Evolutionary conservation across 495 filamentous ascomycete genomes (phyloP).

Genomic region (Penicillium arizonense): DNA sequence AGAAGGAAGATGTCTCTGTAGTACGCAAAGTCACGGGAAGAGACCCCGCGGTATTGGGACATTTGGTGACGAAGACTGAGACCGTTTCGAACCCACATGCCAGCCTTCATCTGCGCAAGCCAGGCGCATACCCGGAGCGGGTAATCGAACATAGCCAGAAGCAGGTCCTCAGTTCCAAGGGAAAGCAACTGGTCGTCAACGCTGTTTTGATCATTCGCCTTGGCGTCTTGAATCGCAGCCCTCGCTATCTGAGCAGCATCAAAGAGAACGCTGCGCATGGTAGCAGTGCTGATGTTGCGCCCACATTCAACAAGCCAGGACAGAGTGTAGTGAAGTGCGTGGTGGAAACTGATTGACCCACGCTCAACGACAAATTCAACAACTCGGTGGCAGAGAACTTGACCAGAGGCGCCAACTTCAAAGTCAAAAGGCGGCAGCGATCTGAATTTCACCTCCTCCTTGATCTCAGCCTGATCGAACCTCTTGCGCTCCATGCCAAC

Average conservation of each 20-base stretch:
- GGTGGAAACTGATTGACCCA: constrained; percentile 94
- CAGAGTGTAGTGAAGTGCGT: constrained; percentile 93
- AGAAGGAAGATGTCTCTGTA: constrained; percentile 94
- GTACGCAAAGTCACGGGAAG: constrained; percentile 84
- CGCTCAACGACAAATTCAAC: constrained; percentile 85
- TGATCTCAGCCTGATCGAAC: constrained; percentile 86
- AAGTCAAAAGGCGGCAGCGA: constrained; percentile 75
- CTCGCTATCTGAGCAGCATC: constrained; percentile 47
- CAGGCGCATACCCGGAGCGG: constrained; percentile 91
- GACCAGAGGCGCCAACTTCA: constrained; percentile 51
- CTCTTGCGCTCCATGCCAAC: constrained; percentile 84
- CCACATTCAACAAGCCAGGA: constrained; percentile 95
- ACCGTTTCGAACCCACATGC: constrained; percentile 98
- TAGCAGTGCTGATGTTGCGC: constrained; percentile 65
- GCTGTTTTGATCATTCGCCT: constrained; percentile 5
- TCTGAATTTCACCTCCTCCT: constrained; percentile 78
- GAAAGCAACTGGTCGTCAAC: constrained; percentile 20
- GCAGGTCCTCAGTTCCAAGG: constrained; percentile 64
- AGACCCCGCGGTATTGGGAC: constrained; percentile 84
- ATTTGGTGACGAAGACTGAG: constrained; percentile 94
- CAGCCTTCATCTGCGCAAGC: constrained; percentile 96
- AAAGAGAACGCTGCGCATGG: constrained; percentile 64
- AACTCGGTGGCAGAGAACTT: constrained; percentile 53
- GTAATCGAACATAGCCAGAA: constrained; percentile 88
- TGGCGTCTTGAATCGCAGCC: constrained; percentile 20